A percentile compares a stretch with the other conserved stretches of the same genome.
Conservation (phyloP, 306 rosid genomes). For the Pyrus communis region DNA sequence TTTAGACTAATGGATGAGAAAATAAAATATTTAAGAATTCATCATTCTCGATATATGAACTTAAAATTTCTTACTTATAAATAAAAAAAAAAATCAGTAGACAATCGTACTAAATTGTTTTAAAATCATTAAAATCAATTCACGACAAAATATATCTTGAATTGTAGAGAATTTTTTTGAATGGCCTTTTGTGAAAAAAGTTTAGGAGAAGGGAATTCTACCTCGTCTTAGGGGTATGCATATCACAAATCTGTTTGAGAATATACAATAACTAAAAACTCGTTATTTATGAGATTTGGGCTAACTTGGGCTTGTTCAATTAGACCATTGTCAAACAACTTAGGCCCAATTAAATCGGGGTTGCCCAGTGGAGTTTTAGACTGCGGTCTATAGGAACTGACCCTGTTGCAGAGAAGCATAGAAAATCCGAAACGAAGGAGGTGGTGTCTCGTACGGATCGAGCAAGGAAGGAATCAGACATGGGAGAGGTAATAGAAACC, state of each 20-base stretch:
- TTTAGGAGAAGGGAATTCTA: no score
- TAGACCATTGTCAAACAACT: neutral
- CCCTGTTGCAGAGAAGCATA: neutral
- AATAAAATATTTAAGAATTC: no score
- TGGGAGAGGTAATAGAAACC: conserved; percentile 30
- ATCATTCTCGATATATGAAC: no score
- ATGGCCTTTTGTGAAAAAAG: no score
- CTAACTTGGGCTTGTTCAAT: neutral
- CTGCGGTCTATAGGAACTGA: neutral
- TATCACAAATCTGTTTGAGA: no score
- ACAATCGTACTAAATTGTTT: fast-evolving
- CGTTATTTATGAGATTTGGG: neutral
- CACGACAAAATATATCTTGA: no score
- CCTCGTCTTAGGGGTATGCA: no score
- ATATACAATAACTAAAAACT: no score
- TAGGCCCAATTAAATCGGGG: neutral
- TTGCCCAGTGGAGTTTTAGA: neutral
- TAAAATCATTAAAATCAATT: no score
- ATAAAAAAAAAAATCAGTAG: fast-evolving
- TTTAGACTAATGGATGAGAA: no score
- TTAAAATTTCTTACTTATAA: no score
- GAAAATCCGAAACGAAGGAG: neutral
- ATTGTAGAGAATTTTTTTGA: no score
- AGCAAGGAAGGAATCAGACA: neutral
- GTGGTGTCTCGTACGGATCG: neutral